Evolutionary conservation across 805 yeast genomes (phyloP).

Genomic region (Candida loeiensis): DNA sequence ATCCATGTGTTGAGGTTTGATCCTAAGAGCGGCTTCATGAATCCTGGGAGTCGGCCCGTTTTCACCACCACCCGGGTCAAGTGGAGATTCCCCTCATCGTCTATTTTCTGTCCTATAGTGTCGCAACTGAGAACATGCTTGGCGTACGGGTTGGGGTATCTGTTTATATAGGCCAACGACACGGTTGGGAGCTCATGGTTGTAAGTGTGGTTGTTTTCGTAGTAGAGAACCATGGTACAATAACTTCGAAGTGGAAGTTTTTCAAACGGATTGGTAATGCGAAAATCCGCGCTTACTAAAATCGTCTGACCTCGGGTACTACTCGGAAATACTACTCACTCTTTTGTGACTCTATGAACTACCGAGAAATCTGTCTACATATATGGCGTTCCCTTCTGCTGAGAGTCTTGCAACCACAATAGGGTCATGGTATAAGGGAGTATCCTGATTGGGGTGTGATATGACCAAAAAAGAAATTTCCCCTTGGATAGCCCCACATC

Average conservation of each 20-base stretch:
- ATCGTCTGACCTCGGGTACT: neutral
- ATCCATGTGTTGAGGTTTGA: conserved; percentile 67
- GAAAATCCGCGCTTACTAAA: neutral
- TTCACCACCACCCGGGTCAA: conserved; percentile 75
- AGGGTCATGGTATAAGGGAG: too few relatives aligned
- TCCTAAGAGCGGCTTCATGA: conserved; percentile 75
- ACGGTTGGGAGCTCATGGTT: conserved; percentile 68
- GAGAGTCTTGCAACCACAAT: too few relatives aligned
- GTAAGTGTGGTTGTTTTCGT: conserved; percentile 53
- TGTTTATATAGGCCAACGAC: conserved; percentile 64
- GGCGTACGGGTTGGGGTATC: conserved; percentile 73
- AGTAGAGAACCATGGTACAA: conserved; percentile 58
- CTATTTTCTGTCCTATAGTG: conserved; percentile 60
- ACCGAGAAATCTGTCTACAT: too few relatives aligned
- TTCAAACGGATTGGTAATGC: neutral
- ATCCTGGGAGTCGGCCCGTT: conserved; percentile 74
- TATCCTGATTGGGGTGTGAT: too few relatives aligned
- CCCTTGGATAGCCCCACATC: too few relatives aligned
- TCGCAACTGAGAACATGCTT: conserved; percentile 82
- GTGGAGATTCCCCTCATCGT: conserved; percentile 58
- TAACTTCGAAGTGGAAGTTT: neutral
- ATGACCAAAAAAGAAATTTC: too few relatives aligned
- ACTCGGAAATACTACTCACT: too few relatives aligned
- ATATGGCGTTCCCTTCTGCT: too few relatives aligned
- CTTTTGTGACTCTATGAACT: too few relatives aligned